Evolutionary conservation across 306 rosid species (phyloP).

Genomic region (Casuarina equisetifolia): DNA sequence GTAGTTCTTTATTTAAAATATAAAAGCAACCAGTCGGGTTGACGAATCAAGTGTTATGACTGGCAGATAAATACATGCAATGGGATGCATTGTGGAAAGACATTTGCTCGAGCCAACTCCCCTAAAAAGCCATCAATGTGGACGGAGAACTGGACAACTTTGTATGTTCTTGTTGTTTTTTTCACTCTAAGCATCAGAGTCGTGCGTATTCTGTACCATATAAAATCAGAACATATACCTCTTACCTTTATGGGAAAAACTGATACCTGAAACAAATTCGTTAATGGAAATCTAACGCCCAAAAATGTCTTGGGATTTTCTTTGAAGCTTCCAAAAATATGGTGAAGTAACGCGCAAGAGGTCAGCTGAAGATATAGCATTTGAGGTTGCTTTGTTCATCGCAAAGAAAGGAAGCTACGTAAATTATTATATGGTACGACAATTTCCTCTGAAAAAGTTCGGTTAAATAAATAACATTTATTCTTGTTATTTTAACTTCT

Average conservation of each 20-base stretch:
- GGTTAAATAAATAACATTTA: too few species aligned
- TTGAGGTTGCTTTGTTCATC: constrained; percentile 50
- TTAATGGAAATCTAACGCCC: constrained; percentile 4
- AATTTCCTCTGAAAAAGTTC: not conserved
- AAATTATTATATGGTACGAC: constrained; percentile 56
- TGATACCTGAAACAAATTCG: constrained; percentile 6
- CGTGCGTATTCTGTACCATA: not conserved
- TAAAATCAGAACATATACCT: not conserved
- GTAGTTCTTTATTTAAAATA: too few species aligned
- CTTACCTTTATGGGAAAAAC: constrained; percentile 1
- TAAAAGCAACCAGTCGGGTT: not conserved
- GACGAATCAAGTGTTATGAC: not conserved
- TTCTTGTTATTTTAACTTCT: not conserved
- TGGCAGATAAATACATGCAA: constrained; percentile 75
- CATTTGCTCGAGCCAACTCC: constrained; percentile 78
- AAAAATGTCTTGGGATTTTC: constrained; percentile 15
- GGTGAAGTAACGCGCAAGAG: constrained; percentile 45
- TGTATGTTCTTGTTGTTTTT: constrained; percentile 40
- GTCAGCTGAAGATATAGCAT: constrained; percentile 51
- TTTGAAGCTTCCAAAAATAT: constrained; percentile 42
- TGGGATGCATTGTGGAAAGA: constrained; percentile 73
- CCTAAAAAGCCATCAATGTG: constrained; percentile 78
- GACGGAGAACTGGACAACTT: constrained; percentile 98
- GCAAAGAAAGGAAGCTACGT: constrained; percentile 62
- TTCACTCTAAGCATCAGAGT: not conserved